phyloP scores from a whole-genome alignment of 2,329 filamentous ascomycete genomes.

The Aschersonia sp. region DNA sequence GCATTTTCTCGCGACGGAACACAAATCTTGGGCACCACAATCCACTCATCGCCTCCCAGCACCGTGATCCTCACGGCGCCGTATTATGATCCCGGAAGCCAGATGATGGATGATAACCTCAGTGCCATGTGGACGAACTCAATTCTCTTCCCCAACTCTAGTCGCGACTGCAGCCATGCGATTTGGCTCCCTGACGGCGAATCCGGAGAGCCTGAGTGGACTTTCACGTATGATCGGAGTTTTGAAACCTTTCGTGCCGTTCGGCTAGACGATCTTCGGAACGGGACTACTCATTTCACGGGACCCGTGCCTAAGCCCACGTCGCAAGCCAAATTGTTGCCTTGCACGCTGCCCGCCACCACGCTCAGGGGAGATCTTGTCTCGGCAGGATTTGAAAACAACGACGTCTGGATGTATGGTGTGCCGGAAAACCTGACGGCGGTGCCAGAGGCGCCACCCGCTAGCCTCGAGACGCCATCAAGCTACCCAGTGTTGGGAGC shows the following conservation, averaged over 20 bases:
- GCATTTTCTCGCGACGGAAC: constrained; percentile 66
- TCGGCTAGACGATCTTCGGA: constrained; percentile 57
- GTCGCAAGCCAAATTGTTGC: constrained; percentile 44
- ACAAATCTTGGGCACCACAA: constrained; percentile 63
- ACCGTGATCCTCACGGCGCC: constrained; percentile 68
- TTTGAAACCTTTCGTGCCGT: constrained; percentile 69
- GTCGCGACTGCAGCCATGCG: constrained; percentile 63
- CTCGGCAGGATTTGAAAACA: constrained; percentile 57
- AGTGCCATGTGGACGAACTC: constrained; percentile 75
- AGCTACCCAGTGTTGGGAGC: constrained; percentile 9
- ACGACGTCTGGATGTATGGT: constrained; percentile 66
- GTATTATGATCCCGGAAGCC: constrained; percentile 59
- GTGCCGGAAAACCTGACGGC: constrained; percentile 59
- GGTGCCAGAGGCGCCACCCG: constrained; percentile 26
- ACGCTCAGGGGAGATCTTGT: constrained; percentile 58
- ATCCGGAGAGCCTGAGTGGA: constrained; percentile 55
- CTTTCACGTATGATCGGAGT: constrained; percentile 62
- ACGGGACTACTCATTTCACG: constrained; percentile 67
- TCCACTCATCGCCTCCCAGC: constrained; percentile 46
- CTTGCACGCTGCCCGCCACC: constrained; percentile 54
- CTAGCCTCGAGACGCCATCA: constrained; percentile 9
- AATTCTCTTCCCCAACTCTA: constrained; percentile 72
- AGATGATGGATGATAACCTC: constrained; percentile 50
- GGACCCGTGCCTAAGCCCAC: constrained; percentile 43
- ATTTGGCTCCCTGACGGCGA: constrained; percentile 49